A percentile compares a stretch with the other conserved stretches of the same genome.
phyloP scores from a whole-genome alignment of 352 stramenopile species.

The Phytophthora citrophthora region DNA sequence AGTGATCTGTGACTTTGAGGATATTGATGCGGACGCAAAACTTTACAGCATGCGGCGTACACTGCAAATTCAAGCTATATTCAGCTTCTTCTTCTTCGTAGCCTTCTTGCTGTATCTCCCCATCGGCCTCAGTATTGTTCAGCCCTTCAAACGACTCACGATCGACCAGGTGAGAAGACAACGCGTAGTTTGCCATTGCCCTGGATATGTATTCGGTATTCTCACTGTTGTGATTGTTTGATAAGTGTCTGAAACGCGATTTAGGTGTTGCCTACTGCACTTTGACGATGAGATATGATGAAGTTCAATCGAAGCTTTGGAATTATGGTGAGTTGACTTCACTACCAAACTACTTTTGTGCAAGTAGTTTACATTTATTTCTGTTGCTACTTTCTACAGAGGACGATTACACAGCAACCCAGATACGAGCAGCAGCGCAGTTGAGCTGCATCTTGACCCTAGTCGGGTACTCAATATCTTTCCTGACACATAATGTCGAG shows the following conservation, averaged over 20 bases:
- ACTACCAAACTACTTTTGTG: no score
- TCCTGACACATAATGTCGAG: slow-evolving; percentile 42
- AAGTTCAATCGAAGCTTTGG: slow-evolving; percentile 46
- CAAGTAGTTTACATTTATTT: not conserved
- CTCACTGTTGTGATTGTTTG: not conserved
- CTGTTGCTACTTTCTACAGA: slow-evolving; percentile 8
- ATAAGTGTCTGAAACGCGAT: slow-evolving; percentile 34
- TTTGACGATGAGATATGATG: slow-evolving; percentile 37
- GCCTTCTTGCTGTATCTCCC: slow-evolving; percentile 73
- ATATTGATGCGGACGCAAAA: slow-evolving; percentile 15
- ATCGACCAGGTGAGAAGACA: slow-evolving; percentile 37
- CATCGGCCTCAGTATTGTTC: slow-evolving; percentile 53
- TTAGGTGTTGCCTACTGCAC: slow-evolving; percentile 48
- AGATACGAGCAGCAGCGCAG: slow-evolving; percentile 53
- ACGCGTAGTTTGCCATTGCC: not conserved
- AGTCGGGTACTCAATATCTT: slow-evolving; percentile 59
- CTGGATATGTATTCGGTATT: not conserved
- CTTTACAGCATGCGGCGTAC: slow-evolving; percentile 33
- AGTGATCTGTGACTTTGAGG: slow-evolving; percentile 22
- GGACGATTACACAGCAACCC: slow-evolving; percentile 34
- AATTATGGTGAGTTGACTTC: slow-evolving; percentile 42
- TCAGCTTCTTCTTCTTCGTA: slow-evolving; percentile 50
- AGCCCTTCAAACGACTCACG: slow-evolving; percentile 49
- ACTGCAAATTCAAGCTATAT: slow-evolving; percentile 37
- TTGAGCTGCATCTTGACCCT: slow-evolving; percentile 62